Base-by-base conservation (phyloP, 371 early-diverging fungal genomes). In the Neoconidiobolus thromboides region DNA sequence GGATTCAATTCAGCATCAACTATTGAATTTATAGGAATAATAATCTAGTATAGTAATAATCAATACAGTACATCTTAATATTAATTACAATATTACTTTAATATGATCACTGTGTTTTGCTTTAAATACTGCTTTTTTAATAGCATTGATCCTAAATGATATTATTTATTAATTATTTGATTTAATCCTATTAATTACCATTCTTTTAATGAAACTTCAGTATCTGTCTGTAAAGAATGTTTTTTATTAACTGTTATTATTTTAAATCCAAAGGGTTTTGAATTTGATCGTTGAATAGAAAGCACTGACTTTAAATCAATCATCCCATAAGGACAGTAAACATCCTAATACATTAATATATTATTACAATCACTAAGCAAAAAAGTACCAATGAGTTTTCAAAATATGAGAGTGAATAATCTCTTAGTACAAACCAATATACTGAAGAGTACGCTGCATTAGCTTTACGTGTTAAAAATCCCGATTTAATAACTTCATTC, bases 371-470 rank as follows among this genome's bases (percentile, higher is more conserved):
- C 43, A 1, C 41, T 5, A 42, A 12, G 2, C 5, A n/a, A 37
- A 36, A 36, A 41, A 64, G 43, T 71, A 75, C 76, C 9, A 71
- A 74, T 10, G 82, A 74, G 61, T 76, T 77, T 51, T 71, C 74
- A 63, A 77, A 85, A 67, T 76, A 81, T 41, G 73, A 68, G 9
- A 89, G 68, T 1, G 73, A 74, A 62, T 81, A 78, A 43, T 80
- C 73, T 44, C 78, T 74, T 12, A 89, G 71, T 44, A 80, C 78
- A 64, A 85, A 86, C 74, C 77, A 87, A 58, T 80, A 83, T 0
- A 80, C 74, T 3, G 65, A 70, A 60, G 70, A 83, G 41, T 65
- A 60, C 48, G 61, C 72, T 38, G 72, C 68, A 26, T 61, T 68
- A 10, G 70, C 59, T 49, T 71, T 79, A 66, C 75, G 80, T 44